Conservation (phyloP, 2,329 filamentous ascomycete genomes). For the Lithohypha guttulata region DNA sequence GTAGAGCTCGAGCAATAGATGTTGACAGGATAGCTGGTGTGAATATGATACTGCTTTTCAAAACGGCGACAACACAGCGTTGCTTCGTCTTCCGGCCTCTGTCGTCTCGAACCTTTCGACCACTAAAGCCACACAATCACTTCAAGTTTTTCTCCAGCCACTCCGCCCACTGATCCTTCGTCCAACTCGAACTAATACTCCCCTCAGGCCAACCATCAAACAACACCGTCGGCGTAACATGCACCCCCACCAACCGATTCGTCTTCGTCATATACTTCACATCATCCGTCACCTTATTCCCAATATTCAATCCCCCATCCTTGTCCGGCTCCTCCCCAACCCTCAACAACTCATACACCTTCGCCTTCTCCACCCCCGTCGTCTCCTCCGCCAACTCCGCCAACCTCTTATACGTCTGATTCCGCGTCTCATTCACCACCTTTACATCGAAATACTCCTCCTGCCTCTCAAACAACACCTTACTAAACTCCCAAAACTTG, state of each 20-base stretch:
- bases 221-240: constrained; percentile 83
- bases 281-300: constrained; percentile 75
- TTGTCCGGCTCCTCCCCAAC: constrained; percentile 56
- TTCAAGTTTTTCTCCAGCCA: constrained; percentile 60
- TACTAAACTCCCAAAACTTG: constrained; percentile 72
- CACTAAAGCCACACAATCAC: constrained; percentile 25
- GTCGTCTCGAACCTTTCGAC: too few species aligned
- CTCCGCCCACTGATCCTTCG: constrained; percentile 69
- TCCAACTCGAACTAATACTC: constrained; percentile 70
- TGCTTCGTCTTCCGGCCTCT: too few species aligned
- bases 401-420: constrained; percentile 70
- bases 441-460: constrained; percentile 72
- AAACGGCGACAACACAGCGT: not conserved
- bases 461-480: constrained; percentile 58
- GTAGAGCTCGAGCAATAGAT: not conserved
- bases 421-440: constrained; percentile 73
- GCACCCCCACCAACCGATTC: constrained; percentile 65
- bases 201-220: constrained; percentile 73
- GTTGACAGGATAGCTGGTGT: not conserved
- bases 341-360: constrained; percentile 57
- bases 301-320: constrained; percentile 62
- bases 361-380: constrained; percentile 61
- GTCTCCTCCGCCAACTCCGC: constrained; percentile 56
- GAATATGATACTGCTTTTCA: constrained; percentile 2
- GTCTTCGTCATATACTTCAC: constrained; percentile 71